Base-by-base conservation (phyloP, 2,329 filamentous ascomycete species). In the Aspergillus luchuensis region DNA sequence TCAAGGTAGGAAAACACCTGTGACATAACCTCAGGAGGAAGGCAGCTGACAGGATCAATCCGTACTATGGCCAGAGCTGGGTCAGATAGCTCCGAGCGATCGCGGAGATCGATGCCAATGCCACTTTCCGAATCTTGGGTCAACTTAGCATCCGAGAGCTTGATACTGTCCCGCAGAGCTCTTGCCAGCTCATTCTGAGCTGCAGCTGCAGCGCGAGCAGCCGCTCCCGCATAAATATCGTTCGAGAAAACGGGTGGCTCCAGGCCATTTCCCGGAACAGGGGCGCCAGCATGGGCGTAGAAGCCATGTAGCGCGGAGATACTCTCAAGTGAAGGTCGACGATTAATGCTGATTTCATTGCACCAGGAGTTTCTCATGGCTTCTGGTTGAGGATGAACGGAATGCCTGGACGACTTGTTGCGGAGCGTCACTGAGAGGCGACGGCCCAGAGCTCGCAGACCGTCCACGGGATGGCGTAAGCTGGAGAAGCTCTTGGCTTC, bases 1-100 rank as follows among this genome's bases (percentile, higher is more conserved):
- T 88, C 86, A 43, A 89, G 80, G 67, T 84, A 84, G 1, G 84
- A 82, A 58, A 90, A 79, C 54, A 89, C 80, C 45, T 84, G 79
- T 25, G 85, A 81, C 61, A 83, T 78, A 43, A 89, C 78, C 72
- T 89, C 87, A 10, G 81, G 75, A 2, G 87, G 87, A 4, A 90
- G 77, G 8, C 78, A 74, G 41, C 76, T 74, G 36, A 85, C 78
- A 19, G 85, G 85, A 69, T 88, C 85, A 78, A 75, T 64, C 50
- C 78, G 77, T 33, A 78, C 60, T 25, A 80, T 62, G 36, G 74
- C 73, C 47, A 74, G 63, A 51, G 75, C 74, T 10, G 66, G 63
- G 21, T 77, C 72, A 1, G 73, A 73, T 10, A 70, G 60, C 15
- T 79, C 75, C 8, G 72, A 72, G 36, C 67, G 71, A 58, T 78